phyloP scores from a whole-genome alignment of 306 rosid species.

The Dalbergia cochinchinensis region DNA sequence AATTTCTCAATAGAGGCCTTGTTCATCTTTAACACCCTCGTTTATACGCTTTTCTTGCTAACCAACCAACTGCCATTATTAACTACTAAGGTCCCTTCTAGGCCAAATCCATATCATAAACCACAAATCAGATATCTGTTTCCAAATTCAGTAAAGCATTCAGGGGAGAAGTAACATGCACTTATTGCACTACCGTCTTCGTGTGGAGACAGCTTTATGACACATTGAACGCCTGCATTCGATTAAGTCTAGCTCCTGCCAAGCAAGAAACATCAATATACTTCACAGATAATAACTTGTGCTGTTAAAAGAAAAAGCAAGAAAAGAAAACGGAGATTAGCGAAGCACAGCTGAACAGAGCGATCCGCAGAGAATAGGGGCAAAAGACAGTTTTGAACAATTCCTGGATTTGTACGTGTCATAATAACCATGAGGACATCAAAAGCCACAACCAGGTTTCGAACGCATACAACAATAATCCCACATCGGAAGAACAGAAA shows the following conservation, averaged over 20 bases:
- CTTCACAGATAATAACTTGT: conserved; percentile 13
- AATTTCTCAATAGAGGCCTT: neutral
- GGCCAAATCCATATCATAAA: neutral
- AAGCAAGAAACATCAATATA: conserved; percentile 60
- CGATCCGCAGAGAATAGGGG: too few species aligned
- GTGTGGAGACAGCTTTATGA: conserved; percentile 58
- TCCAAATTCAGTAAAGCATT: conserved; percentile 39
- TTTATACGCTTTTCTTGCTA: neutral
- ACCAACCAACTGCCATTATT: neutral
- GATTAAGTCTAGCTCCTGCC: conserved; percentile 88
- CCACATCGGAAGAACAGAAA: too few species aligned
- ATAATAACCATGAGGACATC: too few species aligned
- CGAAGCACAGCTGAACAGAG: too few species aligned
- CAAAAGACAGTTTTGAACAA: too few species aligned
- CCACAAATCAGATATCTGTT: conserved; percentile 26
- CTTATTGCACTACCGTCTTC: conserved; percentile 60
- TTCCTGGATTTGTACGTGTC: too few species aligned
- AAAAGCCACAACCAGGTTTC: too few species aligned
- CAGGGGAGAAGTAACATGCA: conserved; percentile 72
- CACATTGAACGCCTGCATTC: conserved; percentile 77
- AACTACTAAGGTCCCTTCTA: neutral
- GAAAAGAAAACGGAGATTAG: too few species aligned
- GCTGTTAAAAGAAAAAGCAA: neutral
- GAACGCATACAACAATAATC: too few species aligned
- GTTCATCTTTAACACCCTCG: neutral